Conservation (phyloP, 257 asterid genomes). For the Solanum bulbocastanum region DNA sequence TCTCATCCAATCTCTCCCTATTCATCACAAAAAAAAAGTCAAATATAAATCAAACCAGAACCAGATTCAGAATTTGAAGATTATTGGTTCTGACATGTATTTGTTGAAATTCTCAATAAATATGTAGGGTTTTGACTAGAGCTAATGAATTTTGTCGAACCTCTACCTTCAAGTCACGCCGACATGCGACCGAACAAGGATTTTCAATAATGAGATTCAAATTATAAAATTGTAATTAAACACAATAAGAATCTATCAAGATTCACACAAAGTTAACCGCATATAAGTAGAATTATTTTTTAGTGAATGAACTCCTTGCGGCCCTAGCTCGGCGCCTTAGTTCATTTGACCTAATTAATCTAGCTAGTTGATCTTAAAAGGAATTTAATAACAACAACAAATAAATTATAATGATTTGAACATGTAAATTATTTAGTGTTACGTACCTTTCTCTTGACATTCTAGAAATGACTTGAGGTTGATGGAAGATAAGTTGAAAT, state of each 20-base stretch:
- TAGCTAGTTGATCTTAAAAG: not conserved
- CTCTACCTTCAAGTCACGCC: too few relatives aligned
- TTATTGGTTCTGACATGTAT: not conserved
- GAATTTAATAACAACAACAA: not conserved
- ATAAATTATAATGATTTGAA: not conserved
- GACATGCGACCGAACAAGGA: not conserved
- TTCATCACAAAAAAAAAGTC: not conserved
- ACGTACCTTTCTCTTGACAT: slow-evolving; percentile 76
- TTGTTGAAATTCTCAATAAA: not conserved
- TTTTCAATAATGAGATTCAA: not conserved
- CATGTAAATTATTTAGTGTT: not conserved
- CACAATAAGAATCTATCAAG: too few relatives aligned
- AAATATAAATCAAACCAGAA: not conserved
- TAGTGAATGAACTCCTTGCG: not conserved
- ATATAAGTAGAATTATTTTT: not conserved
- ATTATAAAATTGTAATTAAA: not conserved
- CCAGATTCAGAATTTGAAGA: not conserved
- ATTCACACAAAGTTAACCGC: not conserved
- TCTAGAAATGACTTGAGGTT: slow-evolving; percentile 7
- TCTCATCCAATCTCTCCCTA: slow-evolving; percentile 72
- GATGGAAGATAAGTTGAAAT: not conserved
- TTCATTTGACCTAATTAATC: not conserved
- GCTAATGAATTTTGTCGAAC: not conserved
- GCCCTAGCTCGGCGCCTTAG: not conserved
- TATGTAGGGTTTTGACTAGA: not conserved